Evolutionary conservation across 495 filamentous ascomycete species (phyloP), one percentile per base, ranked within the genome.

Genomic region (Paragyromitra xinjiangensis): DNA sequence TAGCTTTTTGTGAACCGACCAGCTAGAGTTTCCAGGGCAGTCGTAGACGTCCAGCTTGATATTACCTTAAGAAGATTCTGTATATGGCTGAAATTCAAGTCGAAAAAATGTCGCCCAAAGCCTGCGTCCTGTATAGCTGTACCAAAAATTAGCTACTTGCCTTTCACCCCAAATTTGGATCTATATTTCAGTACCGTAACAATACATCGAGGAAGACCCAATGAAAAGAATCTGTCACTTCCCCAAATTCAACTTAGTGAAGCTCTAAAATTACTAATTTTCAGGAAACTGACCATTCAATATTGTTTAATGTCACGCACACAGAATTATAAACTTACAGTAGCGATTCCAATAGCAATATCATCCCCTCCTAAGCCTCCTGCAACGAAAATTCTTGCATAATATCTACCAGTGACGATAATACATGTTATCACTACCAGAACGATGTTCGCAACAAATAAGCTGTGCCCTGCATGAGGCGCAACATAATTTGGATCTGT

Each of bases 321-420:
- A 2, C 3, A 4, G 22, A 16, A 37, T 1, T 9, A 6, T 12
- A 44, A 67, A 63, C 78, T 59, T 44, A 82, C 68, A 39, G 62
- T 64, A n/a, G 81, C 69, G 14, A 68, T 39, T 3, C 69, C 74
- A 37, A 82, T 82, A 8, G 68, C 66, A 40, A 73, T 61, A 73
- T 82, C 81, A 78, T 82, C 81, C 19, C 58, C 67, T 6, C 81
- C 81, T 39, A 82, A 24, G 22, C 78, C 75, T 1, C 79, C 79
- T 12, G 71, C 80, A 40, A 81, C 72, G 59, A 78, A 81, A 16
- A 68, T 50, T 9, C 79, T 65, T 8, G 79, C 72, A 56, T 77
- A 81, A 14, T 81, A 81, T 37, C 80, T 74, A 9, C 51, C 63
- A 42, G 55, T 45, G 29, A 81, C 80, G 26, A 78, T 55, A 6